phyloP scores from a whole-genome alignment of 176 grass and related monocot genomes.

The Secale cereale region DNA sequence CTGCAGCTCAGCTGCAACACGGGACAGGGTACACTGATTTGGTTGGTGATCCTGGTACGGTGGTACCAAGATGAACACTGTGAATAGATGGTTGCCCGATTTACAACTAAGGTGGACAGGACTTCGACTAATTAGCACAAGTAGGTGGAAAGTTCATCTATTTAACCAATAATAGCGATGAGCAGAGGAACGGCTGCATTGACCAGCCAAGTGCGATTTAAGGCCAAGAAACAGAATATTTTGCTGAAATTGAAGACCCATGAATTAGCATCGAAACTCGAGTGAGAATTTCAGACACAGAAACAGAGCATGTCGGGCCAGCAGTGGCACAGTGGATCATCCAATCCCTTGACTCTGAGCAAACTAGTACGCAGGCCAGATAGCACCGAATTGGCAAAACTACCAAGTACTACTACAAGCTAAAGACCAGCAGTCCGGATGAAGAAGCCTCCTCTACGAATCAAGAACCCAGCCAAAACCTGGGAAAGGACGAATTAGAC shows the following conservation, averaged over 20 bases:
- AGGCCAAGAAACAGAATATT: neutral
- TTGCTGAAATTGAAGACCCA: neutral
- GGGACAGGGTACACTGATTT: neutral
- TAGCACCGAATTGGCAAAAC: neutral
- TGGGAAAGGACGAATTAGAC: neutral
- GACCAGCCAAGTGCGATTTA: neutral
- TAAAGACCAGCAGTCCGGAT: neutral
- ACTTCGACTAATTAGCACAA: neutral
- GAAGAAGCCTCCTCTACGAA: neutral
- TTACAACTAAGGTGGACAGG: neutral
- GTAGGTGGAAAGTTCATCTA: slow-evolving; percentile 1
- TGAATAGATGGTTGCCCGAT: neutral
- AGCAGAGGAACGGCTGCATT: slow-evolving; percentile 24
- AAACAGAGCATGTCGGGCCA: slow-evolving; percentile 1
- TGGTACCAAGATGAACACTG: neutral
- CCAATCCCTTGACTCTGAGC: neutral
- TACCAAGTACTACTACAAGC: neutral
- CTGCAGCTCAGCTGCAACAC: neutral
- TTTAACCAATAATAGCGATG: neutral
- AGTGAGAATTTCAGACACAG: neutral
- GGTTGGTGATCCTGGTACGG: neutral
- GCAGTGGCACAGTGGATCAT: neutral
- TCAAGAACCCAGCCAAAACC: slow-evolving; percentile 7
- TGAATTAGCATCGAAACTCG: neutral
- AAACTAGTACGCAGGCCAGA: neutral